Evolutionary conservation across 768 basidiomycete species (phyloP).

Genomic region (Rhodotorula toruloides): DNA sequence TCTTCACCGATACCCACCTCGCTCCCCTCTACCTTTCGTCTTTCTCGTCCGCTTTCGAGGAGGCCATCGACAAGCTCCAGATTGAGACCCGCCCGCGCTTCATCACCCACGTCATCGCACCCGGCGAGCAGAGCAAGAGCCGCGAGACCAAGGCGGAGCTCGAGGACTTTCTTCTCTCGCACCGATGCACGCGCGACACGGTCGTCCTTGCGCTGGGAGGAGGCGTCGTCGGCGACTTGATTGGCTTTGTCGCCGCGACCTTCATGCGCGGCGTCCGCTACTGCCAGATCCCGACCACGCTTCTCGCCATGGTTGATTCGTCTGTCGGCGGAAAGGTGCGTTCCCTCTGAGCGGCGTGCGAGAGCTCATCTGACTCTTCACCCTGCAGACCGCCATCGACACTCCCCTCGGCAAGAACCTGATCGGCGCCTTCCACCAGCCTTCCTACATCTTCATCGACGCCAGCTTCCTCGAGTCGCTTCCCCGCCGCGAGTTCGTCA

Average conservation of each 20-base stretch:
- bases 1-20: slow-evolving; percentile 88
- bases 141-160: slow-evolving; percentile 85
- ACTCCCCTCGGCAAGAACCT: slow-evolving; percentile 97
- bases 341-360: background rate
- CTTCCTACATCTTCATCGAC: slow-evolving; percentile 94
- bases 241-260: slow-evolving; percentile 94
- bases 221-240: slow-evolving; percentile 93
- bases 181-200: slow-evolving; percentile 86
- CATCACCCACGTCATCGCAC: slow-evolving; percentile 69
- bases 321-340: slow-evolving; percentile 81
- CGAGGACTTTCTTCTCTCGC: slow-evolving; percentile 83
- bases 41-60: slow-evolving; percentile 64
- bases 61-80: slow-evolving; percentile 42
- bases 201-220: slow-evolving; percentile 91
- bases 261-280: slow-evolving; percentile 91
- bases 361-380: background rate
- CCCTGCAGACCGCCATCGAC: slow-evolving; percentile 77
- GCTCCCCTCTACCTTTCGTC: slow-evolving; percentile 68
- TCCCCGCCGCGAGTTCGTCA: slow-evolving; percentile 87
- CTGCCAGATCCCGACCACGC: slow-evolving; percentile 91
- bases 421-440: slow-evolving; percentile 98
- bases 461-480: slow-evolving; percentile 91
- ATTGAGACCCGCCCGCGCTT: slow-evolving; percentile 57
- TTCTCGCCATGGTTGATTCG: slow-evolving; percentile 98
- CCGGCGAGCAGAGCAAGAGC: slow-evolving; percentile 89